phyloP scores from a whole-genome alignment of 1,139 yeast species.

The Hyphopichia buzzinii region DNA sequence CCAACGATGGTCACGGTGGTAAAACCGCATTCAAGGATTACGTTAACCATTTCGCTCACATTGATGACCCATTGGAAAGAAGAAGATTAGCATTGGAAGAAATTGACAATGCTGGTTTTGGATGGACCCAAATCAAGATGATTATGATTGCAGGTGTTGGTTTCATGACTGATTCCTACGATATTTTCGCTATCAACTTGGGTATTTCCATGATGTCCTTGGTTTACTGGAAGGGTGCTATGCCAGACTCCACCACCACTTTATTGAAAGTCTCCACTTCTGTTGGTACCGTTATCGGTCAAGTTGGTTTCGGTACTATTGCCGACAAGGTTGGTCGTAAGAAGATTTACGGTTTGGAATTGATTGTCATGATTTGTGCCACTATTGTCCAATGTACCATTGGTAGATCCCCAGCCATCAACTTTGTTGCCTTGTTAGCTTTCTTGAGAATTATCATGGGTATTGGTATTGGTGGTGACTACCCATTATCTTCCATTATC shows the following conservation, averaged over 20 bases:
- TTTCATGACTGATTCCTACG: conserved; percentile 89
- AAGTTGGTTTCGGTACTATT: conserved; percentile 76
- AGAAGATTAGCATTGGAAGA: conserved; percentile 86
- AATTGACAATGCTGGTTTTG: conserved; percentile 79
- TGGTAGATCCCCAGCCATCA: conserved; percentile 67
- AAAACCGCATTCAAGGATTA: conserved; percentile 89
- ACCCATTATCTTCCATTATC: conserved; percentile 92
- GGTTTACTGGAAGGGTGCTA: conserved; percentile 68
- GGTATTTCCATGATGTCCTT: conserved; percentile 73
- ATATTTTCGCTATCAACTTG: conserved; percentile 84
- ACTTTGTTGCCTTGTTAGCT: conserved; percentile 69
- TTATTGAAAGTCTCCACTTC: conserved; percentile 84
- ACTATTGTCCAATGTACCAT: conserved; percentile 72
- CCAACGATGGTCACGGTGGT: conserved; percentile 54
- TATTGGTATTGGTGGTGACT: conserved; percentile 99
- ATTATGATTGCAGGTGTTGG: conserved; percentile 93
- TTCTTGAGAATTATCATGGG: conserved; percentile 83
- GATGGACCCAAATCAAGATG: conserved; percentile 88
- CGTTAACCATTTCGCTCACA: conserved; percentile 77
- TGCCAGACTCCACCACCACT: conserved; percentile 69
- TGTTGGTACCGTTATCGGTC: conserved; percentile 93
- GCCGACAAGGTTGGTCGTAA: conserved; percentile 90
- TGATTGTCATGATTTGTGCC: conserved; percentile 79
- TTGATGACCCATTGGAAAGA: conserved; percentile 85
- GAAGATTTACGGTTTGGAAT: conserved; percentile 81